A percentile compares a stretch with the other conserved stretches of the same genome.
Evolutionary conservation across 2,329 filamentous ascomycete species (phyloP).

Genomic region (Emmonsiellopsis sp.): DNA sequence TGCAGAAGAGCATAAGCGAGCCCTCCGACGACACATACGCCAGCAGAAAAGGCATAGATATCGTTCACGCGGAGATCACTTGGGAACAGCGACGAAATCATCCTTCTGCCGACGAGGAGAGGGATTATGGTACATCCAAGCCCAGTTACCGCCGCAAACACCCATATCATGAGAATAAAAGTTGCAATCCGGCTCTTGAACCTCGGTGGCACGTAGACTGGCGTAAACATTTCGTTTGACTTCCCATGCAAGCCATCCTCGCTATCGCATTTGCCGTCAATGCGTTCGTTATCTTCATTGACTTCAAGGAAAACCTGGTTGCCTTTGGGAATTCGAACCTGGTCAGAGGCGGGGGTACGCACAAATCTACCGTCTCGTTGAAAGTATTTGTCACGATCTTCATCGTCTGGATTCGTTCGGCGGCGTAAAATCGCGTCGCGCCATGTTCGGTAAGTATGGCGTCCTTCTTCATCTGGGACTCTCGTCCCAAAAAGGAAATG

Average conservation of each 20-base stretch:
- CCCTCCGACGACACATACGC: constrained; percentile 70
- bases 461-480: constrained; percentile 71
- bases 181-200: constrained; percentile 72
- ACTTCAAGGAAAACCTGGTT: constrained; percentile 72
- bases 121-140: constrained; percentile 79
- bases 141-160: constrained; percentile 82
- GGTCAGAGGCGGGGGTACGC: constrained; percentile 86
- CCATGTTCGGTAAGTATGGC: constrained; percentile 54
- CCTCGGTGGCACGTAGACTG: constrained; percentile 74
- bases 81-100: constrained; percentile 68
- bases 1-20: constrained; percentile 47
- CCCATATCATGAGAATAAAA: constrained; percentile 86
- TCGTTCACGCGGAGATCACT: constrained; percentile 73
- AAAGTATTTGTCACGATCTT: constrained; percentile 41
- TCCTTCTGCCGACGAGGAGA: constrained; percentile 69
- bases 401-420: constrained; percentile 30
- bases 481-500: constrained; percentile 90
- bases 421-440: constrained; percentile 25
- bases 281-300: constrained; percentile 54
- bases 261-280: constrained; percentile 50
- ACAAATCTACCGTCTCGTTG: constrained; percentile 72
- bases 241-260: constrained; percentile 52
- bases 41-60: constrained; percentile 90
- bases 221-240: constrained; percentile 53
- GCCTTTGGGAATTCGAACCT: constrained; percentile 86